A percentile compares a stretch with the other conserved stretches of the same genome.
Evolutionary conservation across 1,284 basidiomycete genomes (phyloP).

Genomic region (Papiliotrema laurentii): DNA sequence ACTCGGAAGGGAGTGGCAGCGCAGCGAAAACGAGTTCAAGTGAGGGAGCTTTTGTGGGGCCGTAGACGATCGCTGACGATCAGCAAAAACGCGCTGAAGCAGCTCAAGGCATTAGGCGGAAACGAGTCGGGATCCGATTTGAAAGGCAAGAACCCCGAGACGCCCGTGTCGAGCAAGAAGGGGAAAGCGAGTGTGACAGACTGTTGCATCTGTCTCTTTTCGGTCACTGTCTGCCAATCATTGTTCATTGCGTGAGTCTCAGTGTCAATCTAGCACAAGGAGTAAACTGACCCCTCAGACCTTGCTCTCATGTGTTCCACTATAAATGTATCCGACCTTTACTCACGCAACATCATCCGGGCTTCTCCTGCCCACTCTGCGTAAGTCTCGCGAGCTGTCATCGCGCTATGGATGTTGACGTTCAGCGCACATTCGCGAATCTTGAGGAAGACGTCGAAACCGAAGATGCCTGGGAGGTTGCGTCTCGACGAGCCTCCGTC

Average conservation of each 20-base stretch:
- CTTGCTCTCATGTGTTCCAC: slow-evolving; percentile 94
- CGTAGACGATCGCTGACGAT: no score
- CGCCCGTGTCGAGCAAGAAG: slow-evolving; percentile 36
- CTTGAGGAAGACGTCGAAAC: slow-evolving; percentile 94
- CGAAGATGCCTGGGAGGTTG: slow-evolving; percentile 51
- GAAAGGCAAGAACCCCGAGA: slow-evolving; percentile 12
- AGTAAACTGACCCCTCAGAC: slow-evolving; percentile 46
- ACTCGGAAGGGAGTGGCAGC: slow-evolving; percentile 79
- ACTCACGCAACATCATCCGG: slow-evolving; percentile 78
- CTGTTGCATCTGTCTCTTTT: slow-evolving; percentile 95
- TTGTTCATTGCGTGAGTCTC: slow-evolving; percentile 75
- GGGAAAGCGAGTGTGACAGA: slow-evolving; percentile 60
- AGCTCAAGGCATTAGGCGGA: slow-evolving; percentile 39
- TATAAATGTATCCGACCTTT: slow-evolving; percentile 97
- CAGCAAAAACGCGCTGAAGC: slow-evolving; percentile 44
- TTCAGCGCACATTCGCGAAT: slow-evolving; percentile 74
- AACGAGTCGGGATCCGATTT: slow-evolving; percentile 10
- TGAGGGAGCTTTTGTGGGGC: no score
- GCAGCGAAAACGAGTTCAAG: slow-evolving; percentile 90
- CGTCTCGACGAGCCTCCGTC: slow-evolving; percentile 40
- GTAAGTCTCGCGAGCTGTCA: slow-evolving; percentile 26
- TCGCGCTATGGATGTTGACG: slow-evolving; percentile 1
- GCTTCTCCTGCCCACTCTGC: slow-evolving; percentile 93
- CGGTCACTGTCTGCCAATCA: slow-evolving; percentile 89
- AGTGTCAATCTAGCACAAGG: background rate